Base-by-base conservation (phyloP, 768 basidiomycete genomes). In the Termitomyces sp. region DNA sequence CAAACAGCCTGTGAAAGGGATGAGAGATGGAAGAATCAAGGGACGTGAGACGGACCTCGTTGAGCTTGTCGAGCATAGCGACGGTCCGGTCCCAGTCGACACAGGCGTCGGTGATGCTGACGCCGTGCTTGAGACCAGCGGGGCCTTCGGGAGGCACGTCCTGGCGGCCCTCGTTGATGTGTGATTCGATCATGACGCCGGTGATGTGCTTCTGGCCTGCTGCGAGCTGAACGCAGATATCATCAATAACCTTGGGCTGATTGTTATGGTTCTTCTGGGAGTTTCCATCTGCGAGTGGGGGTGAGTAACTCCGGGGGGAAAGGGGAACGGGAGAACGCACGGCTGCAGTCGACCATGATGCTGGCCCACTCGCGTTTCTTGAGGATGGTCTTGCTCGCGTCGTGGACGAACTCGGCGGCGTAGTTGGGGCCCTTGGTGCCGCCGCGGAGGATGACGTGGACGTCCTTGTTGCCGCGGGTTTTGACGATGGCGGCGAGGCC, bases 171-270 rank as follows among this genome's bases (percentile, higher is more conserved):
- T 87, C 88, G 67, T 90, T 88, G 72, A 99, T 87, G 71, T 98
- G 90, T 13, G 88, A 91, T 75, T 99, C 96, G 68, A 99, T 83
- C 96, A 99, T 98, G 57, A 98, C 93, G 47, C 96, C 96, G 5
- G 92, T 92, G 72, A 99, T 88, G 65, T 79, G 77, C 57, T 71
- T 77, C 60, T 84, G 76, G 28, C 92, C 92, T 7, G 81, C 80
- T 6, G 70, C 72, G 54, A 98, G 82, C 72, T 98, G 96, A 3
- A 71, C 73, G 71, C 85, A 86, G 66, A 93, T 81, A 70, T 81
- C 72, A 62, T 83, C 80, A 56, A 92, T 67, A 44, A 93, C 92
- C 63, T 85, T 84, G 18, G 94, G 86, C 71, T 97, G 95, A 73
- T 95, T 96, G 67, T 83, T 82, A 76, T 96, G 90, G 72, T 97